A percentile compares a stretch with the other conserved stretches of the same genome.
Evolutionary conservation across 371 early-diverging fungal genomes (phyloP).

Genomic region (Mucor saturninus): DNA sequence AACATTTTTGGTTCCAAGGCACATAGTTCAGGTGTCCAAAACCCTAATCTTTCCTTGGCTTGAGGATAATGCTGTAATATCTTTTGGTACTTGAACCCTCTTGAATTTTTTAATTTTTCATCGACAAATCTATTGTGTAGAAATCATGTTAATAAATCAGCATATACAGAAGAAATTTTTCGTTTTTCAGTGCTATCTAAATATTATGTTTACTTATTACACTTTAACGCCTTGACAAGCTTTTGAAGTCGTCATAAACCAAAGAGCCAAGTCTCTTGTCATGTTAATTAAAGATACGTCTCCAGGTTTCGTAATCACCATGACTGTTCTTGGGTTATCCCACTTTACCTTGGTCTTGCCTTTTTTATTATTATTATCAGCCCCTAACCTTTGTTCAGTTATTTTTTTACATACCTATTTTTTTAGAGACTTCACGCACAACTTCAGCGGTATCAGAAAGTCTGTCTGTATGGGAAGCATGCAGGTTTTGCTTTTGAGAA

Average conservation of each 20-base stretch:
- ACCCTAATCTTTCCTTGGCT: conserved; percentile 53
- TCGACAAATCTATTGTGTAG: conserved; percentile 63
- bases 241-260: conserved; percentile 30
- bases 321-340: conserved; percentile 74
- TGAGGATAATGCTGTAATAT: conserved; percentile 41
- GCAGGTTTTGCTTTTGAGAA: neutral
- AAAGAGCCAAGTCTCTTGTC: conserved; percentile 76
- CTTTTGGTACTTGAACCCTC: conserved; percentile 61
- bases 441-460: conserved; percentile 45
- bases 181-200: no score
- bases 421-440: conserved; percentile 47
- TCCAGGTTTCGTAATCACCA: conserved; percentile 92
- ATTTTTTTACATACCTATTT: conserved; percentile 30
- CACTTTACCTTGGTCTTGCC: conserved; percentile 58
- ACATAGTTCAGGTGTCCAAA: conserved; percentile 85
- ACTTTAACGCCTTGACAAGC: conserved; percentile 19
- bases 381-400: neutral
- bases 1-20: conserved; percentile 69
- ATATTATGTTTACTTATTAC: conserved; percentile 5
- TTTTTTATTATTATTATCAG: conserved; percentile 6
- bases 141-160: neutral
- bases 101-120: conserved; percentile 63
- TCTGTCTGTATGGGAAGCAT: conserved; percentile 12
- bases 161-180: no score
- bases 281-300: conserved; percentile 78